phyloP scores from a whole-genome alignment of 371 early-diverging fungal species.

The Syncephalastrum racemosum region DNA sequence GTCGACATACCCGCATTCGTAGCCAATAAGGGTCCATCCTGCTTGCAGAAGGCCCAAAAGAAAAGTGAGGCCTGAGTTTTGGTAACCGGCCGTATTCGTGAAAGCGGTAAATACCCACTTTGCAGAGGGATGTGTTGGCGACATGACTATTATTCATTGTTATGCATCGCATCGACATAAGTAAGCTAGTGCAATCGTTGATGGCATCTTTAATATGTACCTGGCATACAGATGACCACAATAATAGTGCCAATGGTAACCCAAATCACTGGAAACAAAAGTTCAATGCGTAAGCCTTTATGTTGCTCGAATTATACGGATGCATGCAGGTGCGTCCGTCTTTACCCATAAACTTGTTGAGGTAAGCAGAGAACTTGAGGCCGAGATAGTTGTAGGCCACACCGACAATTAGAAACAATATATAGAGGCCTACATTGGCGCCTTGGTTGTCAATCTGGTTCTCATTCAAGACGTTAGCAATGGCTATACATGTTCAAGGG shows the following conservation, averaged over 20 bases:
- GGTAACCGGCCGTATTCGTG: constrained; percentile 34
- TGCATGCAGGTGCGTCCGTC: not conserved
- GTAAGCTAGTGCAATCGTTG: too few relatives aligned
- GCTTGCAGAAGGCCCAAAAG: constrained; percentile 39
- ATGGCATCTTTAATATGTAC: constrained; percentile 2
- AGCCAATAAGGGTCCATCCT: constrained; percentile 32
- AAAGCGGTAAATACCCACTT: constrained; percentile 44
- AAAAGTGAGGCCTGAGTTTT: constrained; percentile 29
- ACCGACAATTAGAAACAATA: constrained; percentile 20
- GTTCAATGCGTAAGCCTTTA: not conserved
- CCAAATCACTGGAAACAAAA: constrained; percentile 24
- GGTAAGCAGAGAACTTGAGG: constrained; percentile 21
- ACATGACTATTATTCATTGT: constrained; percentile 16
- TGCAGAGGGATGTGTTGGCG: constrained; percentile 30
- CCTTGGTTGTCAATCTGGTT: constrained; percentile 24
- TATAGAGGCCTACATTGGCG: constrained; percentile 37
- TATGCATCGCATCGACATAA: too few relatives aligned
- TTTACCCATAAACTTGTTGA: constrained; percentile 34
- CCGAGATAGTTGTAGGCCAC: constrained; percentile 28
- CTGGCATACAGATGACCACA: constrained; percentile 32
- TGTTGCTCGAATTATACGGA: not conserved
- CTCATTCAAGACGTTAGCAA: constrained; percentile 21
- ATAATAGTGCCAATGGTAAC: constrained; percentile 33
- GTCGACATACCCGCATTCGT: not conserved
- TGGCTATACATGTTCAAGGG: constrained; percentile 2